Evolutionary conservation across 176 grass and related monocot species (phyloP).

Genomic region (Bonia amplexicaulis): DNA sequence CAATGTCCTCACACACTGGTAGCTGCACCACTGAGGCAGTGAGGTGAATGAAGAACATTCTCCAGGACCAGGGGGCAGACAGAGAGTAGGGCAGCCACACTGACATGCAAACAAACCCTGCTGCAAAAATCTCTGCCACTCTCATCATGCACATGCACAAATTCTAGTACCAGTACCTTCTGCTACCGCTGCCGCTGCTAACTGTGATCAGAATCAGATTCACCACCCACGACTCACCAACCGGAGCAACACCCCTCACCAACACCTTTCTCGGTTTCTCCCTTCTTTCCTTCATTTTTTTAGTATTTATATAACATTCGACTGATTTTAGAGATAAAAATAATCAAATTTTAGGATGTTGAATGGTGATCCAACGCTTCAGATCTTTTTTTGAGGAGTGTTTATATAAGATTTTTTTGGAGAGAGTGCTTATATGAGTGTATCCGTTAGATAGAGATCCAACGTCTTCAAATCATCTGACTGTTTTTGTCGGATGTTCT

Average conservation of each 20-base stretch:
- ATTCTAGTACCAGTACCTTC: background rate
- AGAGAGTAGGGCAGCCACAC: background rate
- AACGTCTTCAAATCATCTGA: no score
- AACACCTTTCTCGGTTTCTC: background rate
- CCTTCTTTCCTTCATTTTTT: no score
- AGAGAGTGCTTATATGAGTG: no score
- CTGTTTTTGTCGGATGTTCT: no score
- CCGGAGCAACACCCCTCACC: background rate
- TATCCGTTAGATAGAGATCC: no score
- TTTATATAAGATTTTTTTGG: no score
- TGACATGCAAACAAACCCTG: background rate
- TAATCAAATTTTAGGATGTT: no score
- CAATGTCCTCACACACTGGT: background rate
- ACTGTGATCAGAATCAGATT: conserved; percentile 31
- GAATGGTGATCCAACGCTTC: no score
- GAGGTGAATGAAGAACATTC: background rate
- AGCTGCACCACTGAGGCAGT: background rate
- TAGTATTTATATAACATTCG: no score
- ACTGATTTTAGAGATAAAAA: no score
- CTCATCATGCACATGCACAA: background rate
- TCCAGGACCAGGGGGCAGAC: background rate
- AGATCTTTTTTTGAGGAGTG: no score
- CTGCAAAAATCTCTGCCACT: background rate
- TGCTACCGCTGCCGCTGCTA: conserved; percentile 1
- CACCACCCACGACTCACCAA: conserved; percentile 43